Percentiles rank a stretch among this genome's conserved stretches.
Conservation (phyloP, 2,329 filamentous ascomycete genomes). For the Fusarium aywerte region DNA sequence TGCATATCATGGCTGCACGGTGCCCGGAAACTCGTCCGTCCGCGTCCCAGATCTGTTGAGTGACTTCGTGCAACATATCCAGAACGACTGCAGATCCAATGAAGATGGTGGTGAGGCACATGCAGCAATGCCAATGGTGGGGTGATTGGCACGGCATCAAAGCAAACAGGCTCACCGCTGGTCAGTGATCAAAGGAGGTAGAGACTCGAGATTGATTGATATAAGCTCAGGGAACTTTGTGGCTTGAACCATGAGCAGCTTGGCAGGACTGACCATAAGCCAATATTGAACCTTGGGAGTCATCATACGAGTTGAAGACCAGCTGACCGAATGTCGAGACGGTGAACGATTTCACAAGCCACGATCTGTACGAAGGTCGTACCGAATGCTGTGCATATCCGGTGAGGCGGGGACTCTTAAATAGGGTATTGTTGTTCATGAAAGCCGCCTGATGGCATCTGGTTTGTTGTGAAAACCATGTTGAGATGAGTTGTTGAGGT, state of each 20-base stretch:
- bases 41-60: slow-evolving; percentile 10
- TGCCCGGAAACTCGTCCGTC: slow-evolving; percentile 26
- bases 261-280: slow-evolving; percentile 13
- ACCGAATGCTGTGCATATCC: slow-evolving; percentile 38
- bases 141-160: slow-evolving; percentile 34
- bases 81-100: slow-evolving; percentile 29
- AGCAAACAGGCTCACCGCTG: slow-evolving; percentile 39
- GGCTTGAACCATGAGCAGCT: slow-evolving; percentile 14
- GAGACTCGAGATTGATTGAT: slow-evolving; percentile 7
- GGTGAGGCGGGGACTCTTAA: slow-evolving; percentile 11
- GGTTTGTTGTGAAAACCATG: neutral
- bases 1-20: slow-evolving; percentile 24
- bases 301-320: slow-evolving; percentile 41
- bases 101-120: slow-evolving; percentile 24
- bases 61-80: slow-evolving; percentile 22
- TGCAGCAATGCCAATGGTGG: slow-evolving; percentile 33
- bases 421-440: slow-evolving; percentile 6
- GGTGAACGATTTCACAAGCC: slow-evolving; percentile 42
- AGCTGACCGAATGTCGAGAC: slow-evolving; percentile 43
- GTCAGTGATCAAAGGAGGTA: slow-evolving; percentile 29
- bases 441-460: slow-evolving; percentile 4
- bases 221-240: slow-evolving; percentile 6
- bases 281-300: neutral
- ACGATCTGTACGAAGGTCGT: slow-evolving; percentile 33
- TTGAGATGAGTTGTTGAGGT: slow-evolving; percentile 4